These are phyloP conservation scores for Rhexocercosporidium sp. DNA, from an alignment of 2,329 filamentous ascomycete genomes.

Conservation along the genomic window DNA sequence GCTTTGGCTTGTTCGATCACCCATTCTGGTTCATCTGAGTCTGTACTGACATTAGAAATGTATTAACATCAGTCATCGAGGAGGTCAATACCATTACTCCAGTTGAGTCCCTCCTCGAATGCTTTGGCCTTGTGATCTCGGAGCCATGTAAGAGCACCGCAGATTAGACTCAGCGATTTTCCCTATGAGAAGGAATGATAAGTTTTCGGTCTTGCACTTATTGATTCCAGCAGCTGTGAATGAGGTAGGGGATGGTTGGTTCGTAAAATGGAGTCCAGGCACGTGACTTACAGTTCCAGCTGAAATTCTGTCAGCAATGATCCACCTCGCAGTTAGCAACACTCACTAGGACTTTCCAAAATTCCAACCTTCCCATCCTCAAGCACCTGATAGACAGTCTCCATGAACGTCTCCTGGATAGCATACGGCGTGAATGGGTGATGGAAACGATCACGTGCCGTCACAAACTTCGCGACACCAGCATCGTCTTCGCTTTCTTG, in stretches of 20 bases:
- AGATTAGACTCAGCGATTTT: slow-evolving; percentile 76
- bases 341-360: slow-evolving; percentile 66
- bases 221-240: too few relatives aligned
- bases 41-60: slow-evolving; percentile 34
- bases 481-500: neutral
- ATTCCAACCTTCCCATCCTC: slow-evolving; percentile 71
- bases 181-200: slow-evolving; percentile 49
- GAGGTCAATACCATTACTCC: slow-evolving; percentile 16
- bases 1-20: slow-evolving; percentile 66
- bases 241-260: too few relatives aligned
- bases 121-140: slow-evolving; percentile 64
- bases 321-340: neutral
- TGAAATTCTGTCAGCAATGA: neutral
- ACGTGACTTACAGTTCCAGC: slow-evolving; percentile 23
- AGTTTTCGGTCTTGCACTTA: too few relatives aligned
- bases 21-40: slow-evolving; percentile 71
- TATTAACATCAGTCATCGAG: neutral
- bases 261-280: neutral
- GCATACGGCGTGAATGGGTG: slow-evolving; percentile 74
- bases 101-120: slow-evolving; percentile 41
- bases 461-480: neutral
- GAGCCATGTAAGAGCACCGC: slow-evolving; percentile 73
- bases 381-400: slow-evolving; percentile 68
- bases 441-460: slow-evolving; percentile 56
- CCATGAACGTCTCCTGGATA: slow-evolving; percentile 75